Base-by-base conservation (phyloP, 2,329 filamentous ascomycete species). In the Knufia petricola region DNA sequence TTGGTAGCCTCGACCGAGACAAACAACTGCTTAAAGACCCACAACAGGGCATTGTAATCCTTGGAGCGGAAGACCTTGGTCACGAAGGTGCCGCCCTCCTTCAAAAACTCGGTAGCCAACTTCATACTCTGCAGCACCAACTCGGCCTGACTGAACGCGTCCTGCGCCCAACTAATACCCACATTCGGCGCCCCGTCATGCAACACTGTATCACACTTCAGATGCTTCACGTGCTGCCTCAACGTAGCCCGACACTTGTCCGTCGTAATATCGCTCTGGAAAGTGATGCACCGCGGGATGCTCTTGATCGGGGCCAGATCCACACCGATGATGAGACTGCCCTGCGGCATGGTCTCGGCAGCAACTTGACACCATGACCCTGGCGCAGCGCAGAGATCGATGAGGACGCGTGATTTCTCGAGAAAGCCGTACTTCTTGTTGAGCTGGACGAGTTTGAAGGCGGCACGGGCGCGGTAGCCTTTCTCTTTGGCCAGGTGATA, bases 361-460 rank as follows among this genome's bases (percentile, higher is more conserved):
- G 89, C 89, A 53, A 96, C 90, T 74, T 95, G 89, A 73, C 85
- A 90, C 90, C 90, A 96, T 66, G 85, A 92, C 81, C 92, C 92
- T 26, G 92, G 92, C 17, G 92, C 92, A 57, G 92, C 92, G 71
- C 92, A 98, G 64, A 98, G 84, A 82, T 98, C 94, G 65, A 98
- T 76, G 53, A 95, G 74, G 61, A 96, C 92, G 73, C 87, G 94
- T 69, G 87, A 94, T 75, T 94, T 90, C 68, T 96, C 88, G 59
- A 98, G 74, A 69, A 98, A 98, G 58, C 87, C 86, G 84, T 94
- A 98, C 66, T 95, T 96, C 71, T 96, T 95, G 73, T 98, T 98
- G 61, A 98, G 74, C 67, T 98, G 90, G 59, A 98, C 90, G 60
- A 98, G 72, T 72, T 98, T 98, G 78, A 96, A 96, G 49, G 92